Evolutionary conservation across 1,284 basidiomycete species (phyloP), one percentile per base, ranked within the genome.

Genomic region (Sporisorium exsertum): DNA sequence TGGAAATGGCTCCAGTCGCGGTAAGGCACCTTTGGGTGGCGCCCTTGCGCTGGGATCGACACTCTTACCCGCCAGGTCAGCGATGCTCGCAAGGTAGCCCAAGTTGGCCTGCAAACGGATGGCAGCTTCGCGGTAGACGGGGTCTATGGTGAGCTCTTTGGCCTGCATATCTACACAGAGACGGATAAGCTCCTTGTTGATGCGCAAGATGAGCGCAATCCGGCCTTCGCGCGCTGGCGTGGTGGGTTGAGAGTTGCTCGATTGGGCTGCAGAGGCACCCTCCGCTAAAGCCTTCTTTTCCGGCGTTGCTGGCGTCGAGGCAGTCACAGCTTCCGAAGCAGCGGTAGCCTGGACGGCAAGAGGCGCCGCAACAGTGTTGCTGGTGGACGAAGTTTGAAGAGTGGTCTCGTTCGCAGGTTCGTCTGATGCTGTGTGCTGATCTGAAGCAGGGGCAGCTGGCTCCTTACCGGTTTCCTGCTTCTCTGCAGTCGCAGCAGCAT

Each of bases 131-230:
- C 78, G 65, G 40, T 70, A 80, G n/a, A 77, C 20, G 2, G 67
- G 66, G 10, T 79, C 72, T 2, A 20, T 50, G 22, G 55, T 58
- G 27, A 77, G 70, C 27, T 73, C 61, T 22, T 74, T 73, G 45
- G 47, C 55, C 57, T 78, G 71, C 51, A 81, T 22, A 0, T 79
- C 69, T 18, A 79, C 67, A 35, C 79, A 81, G 33, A 81, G 63
- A n/a, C 79, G 65, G 53, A 81, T 79, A n/a, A 81, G 70, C 64
- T 81, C 79, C 47, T 81, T 79, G 64, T 81, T 81, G 65, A 81
- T 79, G 27, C 78, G 79, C 43, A 81, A 53, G 13, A 81, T 52
- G 27, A 81, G 69, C 18, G 64, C 72, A 0, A 76, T 63, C 29
- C 69, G 64, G 24, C 73, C 63, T 24, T 78, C 76, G 18, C 69